These are phyloP conservation scores for Mycena citricolor DNA, from an alignment of 1,284 basidiomycete species.

Conservation along the genomic window DNA sequence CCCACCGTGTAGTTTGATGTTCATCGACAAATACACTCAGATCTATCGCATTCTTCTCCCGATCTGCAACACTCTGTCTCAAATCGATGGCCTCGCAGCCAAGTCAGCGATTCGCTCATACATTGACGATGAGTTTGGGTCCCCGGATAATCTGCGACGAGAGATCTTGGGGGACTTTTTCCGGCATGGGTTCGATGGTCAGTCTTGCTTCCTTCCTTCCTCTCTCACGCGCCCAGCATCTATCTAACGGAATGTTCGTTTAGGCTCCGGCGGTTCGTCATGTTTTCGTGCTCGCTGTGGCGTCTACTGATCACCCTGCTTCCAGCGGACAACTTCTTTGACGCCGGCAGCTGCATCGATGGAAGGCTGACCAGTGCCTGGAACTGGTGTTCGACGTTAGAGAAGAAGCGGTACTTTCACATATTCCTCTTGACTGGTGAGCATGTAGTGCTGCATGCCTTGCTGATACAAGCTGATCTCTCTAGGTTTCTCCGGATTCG, in stretches of 20 bases:
- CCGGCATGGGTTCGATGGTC: conserved; percentile 81
- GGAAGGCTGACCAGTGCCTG: conserved; percentile 75
- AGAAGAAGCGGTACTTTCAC: conserved; percentile 81
- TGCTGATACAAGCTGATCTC: conserved; percentile 7
- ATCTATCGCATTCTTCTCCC: conserved; percentile 83
- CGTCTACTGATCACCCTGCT: neutral
- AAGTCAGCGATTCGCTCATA: conserved; percentile 73
- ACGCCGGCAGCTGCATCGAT: conserved; percentile 65
- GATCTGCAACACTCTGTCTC: conserved; percentile 73
- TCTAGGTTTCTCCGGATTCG: conserved; percentile 77
- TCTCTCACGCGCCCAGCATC: neutral
- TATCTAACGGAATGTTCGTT: too few species aligned
- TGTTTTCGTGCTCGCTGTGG: neutral
- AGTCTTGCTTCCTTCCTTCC: conserved; percentile 45
- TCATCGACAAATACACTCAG: conserved; percentile 78
- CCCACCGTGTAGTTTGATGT: too few species aligned
- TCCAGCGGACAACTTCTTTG: conserved; percentile 69
- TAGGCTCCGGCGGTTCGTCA: too few species aligned
- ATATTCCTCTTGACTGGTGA: conserved; percentile 73
- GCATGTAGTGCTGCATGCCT: conserved; percentile 25
- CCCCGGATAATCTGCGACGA: conserved; percentile 58
- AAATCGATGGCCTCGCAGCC: conserved; percentile 61
- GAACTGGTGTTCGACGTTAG: conserved; percentile 81
- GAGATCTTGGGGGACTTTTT: conserved; percentile 82
- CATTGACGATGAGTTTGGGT: conserved; percentile 78